Evolutionary conservation across 257 asterid species (phyloP).

Genomic region (Solanum tacnaense): DNA sequence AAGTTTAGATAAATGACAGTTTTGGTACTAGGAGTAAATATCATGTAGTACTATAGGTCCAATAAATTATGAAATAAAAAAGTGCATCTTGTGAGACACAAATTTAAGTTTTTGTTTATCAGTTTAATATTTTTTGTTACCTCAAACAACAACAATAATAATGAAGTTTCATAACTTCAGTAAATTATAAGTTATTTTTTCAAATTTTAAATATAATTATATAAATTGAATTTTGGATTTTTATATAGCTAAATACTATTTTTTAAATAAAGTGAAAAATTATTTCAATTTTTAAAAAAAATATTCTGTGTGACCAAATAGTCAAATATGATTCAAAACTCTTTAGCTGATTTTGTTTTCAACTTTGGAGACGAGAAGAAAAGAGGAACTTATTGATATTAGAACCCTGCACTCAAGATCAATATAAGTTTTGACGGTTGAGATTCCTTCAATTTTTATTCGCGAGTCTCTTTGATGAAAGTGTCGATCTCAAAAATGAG

Average conservation of each 20-base stretch:
- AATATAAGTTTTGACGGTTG: neutral
- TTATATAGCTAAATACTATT: too few relatives aligned
- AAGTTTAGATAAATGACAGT: neutral
- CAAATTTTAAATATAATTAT: too few relatives aligned
- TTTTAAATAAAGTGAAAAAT: too few relatives aligned
- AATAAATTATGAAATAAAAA: neutral
- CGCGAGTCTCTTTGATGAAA: fast-evolving
- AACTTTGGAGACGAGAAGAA: neutral
- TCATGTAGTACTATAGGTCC: neutral
- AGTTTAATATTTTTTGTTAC: neutral
- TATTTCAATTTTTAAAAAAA: too few relatives aligned
- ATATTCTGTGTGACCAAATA: too few relatives aligned
- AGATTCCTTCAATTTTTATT: too few relatives aligned
- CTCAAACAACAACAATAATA: too few relatives aligned
- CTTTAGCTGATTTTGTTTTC: neutral
- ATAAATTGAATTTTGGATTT: too few relatives aligned
- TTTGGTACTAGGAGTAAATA: neutral
- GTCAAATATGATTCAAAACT: neutral
- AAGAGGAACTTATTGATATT: neutral
- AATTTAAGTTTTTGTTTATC: neutral
- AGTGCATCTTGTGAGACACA: neutral
- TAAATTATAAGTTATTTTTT: too few relatives aligned
- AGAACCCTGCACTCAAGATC: neutral
- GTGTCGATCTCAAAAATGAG: fast-evolving
- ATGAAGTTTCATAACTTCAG: neutral